Conservation (phyloP, 2,329 filamentous ascomycete species). For the Fusarium chlamydosporum region DNA sequence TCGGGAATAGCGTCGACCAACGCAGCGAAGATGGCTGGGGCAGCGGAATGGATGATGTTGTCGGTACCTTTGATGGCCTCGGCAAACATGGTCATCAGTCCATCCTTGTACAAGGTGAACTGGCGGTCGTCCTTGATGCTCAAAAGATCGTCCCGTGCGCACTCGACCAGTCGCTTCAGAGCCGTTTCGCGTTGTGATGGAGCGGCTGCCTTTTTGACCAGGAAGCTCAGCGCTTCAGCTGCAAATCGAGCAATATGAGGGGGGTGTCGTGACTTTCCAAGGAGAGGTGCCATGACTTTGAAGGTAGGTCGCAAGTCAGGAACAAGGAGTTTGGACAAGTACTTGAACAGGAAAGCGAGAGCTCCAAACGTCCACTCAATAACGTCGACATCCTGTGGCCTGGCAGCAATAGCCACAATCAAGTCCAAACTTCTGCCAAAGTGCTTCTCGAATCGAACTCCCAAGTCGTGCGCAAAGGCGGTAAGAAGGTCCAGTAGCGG, state of each 20-base stretch:
- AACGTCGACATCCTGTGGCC: slow-evolving; percentile 84
- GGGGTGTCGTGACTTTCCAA: slow-evolving; percentile 86
- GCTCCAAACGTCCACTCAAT: slow-evolving; percentile 98
- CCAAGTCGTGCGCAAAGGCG: slow-evolving; percentile 94
- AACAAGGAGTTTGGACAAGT: slow-evolving; percentile 87
- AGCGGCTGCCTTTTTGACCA: slow-evolving; percentile 88
- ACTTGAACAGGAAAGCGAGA: slow-evolving; percentile 97
- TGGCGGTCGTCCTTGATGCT: slow-evolving; percentile 67
- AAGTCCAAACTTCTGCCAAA: slow-evolving; percentile 82
- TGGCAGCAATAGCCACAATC: slow-evolving; percentile 82
- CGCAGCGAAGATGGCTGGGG: slow-evolving; percentile 65
- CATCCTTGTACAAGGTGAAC: slow-evolving; percentile 81
- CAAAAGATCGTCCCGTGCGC: slow-evolving; percentile 78
- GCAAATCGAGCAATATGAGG: slow-evolving; percentile 92
- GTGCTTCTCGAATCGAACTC: slow-evolving; percentile 87
- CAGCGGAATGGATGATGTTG: slow-evolving; percentile 71
- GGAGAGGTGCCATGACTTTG: slow-evolving; percentile 83
- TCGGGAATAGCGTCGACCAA: slow-evolving; percentile 67
- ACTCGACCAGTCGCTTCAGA: slow-evolving; percentile 77
- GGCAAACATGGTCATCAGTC: slow-evolving; percentile 91
- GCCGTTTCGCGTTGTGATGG: slow-evolving; percentile 81
- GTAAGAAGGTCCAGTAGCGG: slow-evolving; percentile 89
- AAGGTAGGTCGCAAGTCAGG: slow-evolving; percentile 88
- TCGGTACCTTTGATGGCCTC: slow-evolving; percentile 80
- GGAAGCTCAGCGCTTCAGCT: slow-evolving; percentile 93